These are phyloP conservation scores for Fraxinus cuspidata DNA, from an alignment of 257 asterid species.

Conservation along the genomic window DNA sequence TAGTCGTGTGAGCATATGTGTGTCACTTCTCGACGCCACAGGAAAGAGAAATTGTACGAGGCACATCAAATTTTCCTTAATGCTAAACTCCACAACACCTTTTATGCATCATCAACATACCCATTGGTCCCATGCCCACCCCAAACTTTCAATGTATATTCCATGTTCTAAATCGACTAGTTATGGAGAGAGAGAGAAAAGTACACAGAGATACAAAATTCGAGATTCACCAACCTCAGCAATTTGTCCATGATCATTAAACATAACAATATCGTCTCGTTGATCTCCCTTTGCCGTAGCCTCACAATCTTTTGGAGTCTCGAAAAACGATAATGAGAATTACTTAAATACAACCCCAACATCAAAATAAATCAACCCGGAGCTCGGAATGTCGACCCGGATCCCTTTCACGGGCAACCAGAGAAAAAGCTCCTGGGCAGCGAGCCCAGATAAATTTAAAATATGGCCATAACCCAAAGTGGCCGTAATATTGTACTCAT, in stretches of 20 bases:
- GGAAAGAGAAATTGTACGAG: too few species aligned
- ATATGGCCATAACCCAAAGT: slow-evolving; percentile 48
- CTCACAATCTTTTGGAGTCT: slow-evolving; percentile 73
- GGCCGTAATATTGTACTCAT: slow-evolving; percentile 62
- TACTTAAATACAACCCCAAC: slow-evolving; percentile 82
- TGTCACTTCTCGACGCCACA: neutral
- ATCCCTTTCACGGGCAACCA: slow-evolving; percentile 83
- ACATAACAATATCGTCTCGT: slow-evolving; percentile 28
- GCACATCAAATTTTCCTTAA: too few species aligned
- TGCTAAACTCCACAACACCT: neutral
- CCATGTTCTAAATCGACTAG: neutral
- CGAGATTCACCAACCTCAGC: slow-evolving; percentile 48
- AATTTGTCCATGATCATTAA: slow-evolving; percentile 24
- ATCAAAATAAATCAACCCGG: slow-evolving; percentile 91
- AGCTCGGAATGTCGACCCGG: slow-evolving; percentile 76
- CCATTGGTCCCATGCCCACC: neutral
- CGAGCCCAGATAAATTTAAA: slow-evolving; percentile 59
- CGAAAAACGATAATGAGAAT: slow-evolving; percentile 73
- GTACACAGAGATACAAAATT: neutral
- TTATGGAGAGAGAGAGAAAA: neutral
- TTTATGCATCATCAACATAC: neutral
- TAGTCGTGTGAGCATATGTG: neutral
- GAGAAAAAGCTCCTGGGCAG: slow-evolving; percentile 77
- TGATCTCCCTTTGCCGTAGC: slow-evolving; percentile 27
- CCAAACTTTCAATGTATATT: neutral